phyloP scores from a whole-genome alignment of 1,284 basidiomycete genomes.

The Fomitopsis schrenkii region DNA sequence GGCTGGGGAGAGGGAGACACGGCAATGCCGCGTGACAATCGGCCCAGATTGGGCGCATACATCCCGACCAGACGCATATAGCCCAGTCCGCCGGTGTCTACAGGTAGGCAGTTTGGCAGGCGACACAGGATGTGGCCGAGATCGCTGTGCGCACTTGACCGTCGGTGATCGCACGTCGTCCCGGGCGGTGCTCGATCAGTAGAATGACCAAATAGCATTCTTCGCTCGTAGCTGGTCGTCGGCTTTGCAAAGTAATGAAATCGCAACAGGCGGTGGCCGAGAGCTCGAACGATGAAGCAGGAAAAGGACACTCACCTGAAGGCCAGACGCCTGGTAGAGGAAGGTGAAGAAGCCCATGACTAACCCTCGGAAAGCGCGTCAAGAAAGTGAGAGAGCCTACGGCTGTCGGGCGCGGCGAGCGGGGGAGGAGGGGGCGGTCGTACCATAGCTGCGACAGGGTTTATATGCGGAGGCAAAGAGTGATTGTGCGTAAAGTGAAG shows the following conservation, averaged over 20 bases:
- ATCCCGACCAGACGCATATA: neutral
- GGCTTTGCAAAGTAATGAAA: neutral
- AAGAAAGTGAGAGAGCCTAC: neutral
- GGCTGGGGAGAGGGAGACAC: neutral
- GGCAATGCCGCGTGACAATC: neutral
- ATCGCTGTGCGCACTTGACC: neutral
- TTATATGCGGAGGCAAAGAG: neutral
- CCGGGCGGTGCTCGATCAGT: neutral
- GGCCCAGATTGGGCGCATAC: neutral
- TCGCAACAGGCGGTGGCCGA: neutral
- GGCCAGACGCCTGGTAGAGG: conserved; percentile 2
- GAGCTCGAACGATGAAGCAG: neutral
- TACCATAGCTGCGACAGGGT: neutral
- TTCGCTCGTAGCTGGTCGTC: neutral
- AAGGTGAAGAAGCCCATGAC: conserved; percentile 12
- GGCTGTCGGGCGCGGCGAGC: neutral
- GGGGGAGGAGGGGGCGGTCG: neutral
- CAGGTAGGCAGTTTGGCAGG: neutral
- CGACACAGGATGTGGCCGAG: neutral
- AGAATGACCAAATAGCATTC: neutral
- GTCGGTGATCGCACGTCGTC: neutral
- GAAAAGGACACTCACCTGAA: neutral
- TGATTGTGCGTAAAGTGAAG: neutral
- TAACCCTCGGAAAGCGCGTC: neutral
- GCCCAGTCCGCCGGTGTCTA: neutral